These are phyloP conservation scores for Eucalyptus sp. DNA, from an alignment of 345 rosid species.

Conservation along the genomic window DNA sequence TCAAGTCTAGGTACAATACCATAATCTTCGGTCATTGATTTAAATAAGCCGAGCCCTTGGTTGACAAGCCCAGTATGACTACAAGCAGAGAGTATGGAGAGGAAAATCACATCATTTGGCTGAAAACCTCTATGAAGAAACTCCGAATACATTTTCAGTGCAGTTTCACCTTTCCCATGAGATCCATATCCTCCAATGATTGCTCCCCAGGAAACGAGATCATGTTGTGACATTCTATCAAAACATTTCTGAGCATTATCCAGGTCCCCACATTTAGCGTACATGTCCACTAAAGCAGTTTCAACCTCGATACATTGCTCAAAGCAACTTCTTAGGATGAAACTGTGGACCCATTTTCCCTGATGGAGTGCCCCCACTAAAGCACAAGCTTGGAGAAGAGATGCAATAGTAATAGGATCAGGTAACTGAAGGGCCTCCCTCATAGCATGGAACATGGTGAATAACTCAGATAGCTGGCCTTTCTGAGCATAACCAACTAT, in stretches of 20 bases:
- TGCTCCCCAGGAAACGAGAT: slow-evolving; percentile 57
- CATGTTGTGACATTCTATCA: slow-evolving; percentile 25
- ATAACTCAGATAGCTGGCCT: slow-evolving; percentile 34
- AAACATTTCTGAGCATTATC: slow-evolving; percentile 58
- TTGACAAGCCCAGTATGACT: slow-evolving; percentile 65
- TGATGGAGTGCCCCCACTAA: slow-evolving; percentile 32
- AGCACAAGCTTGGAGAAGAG: slow-evolving; percentile 72
- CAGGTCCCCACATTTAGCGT: slow-evolving; percentile 66
- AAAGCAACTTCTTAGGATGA: slow-evolving; percentile 33
- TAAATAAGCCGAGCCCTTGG: slow-evolving; percentile 45
- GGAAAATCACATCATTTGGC: slow-evolving; percentile 61
- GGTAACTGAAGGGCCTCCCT: slow-evolving; percentile 23
- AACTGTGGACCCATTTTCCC: slow-evolving; percentile 61
- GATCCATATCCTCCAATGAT: slow-evolving; percentile 67
- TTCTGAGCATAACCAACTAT: slow-evolving; percentile 59
- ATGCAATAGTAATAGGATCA: slow-evolving; percentile 51
- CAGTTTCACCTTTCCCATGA: slow-evolving; percentile 67
- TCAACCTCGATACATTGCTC: slow-evolving; percentile 29
- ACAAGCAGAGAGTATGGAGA: slow-evolving; percentile 64
- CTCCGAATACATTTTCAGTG: slow-evolving; percentile 38
- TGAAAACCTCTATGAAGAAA: slow-evolving; percentile 43
- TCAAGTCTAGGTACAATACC: slow-evolving; percentile 35
- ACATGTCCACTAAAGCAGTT: slow-evolving; percentile 72
- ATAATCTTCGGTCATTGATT: slow-evolving; percentile 35
- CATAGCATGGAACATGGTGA: slow-evolving; percentile 39